Evolutionary conservation across 1,284 basidiomycete genomes (phyloP), one percentile per base, ranked within the genome.

Genomic region (Heterobasidion irregulare): DNA sequence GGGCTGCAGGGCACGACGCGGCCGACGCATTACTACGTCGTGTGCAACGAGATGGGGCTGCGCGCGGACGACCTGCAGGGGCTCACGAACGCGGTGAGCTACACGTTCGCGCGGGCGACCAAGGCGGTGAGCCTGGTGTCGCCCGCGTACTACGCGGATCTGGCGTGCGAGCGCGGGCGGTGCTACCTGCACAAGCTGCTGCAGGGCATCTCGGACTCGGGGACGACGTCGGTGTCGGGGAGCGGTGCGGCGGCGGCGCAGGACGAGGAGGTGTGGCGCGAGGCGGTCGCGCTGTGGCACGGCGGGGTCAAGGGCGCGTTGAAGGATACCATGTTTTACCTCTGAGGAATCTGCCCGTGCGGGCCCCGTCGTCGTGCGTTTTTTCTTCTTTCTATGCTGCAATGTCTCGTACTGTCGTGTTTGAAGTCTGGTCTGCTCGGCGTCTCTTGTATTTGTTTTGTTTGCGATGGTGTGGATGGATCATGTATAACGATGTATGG

Each of bases 101-200:
- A 88, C 67, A 78, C 86, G 75, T 91, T 86, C 63, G 82, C 82
- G 15, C 83, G 89, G 12, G 88, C 88, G 19, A 90, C 89, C 12
- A 89, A 89, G 67, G 87, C 86, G 0, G 87, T 91, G 53, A 86
- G 84, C 62, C 74, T 91, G 16, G 84, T 80, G n/a, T 83, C 86
- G 0, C 86, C 88, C 0, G 87, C 86, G 0, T 89, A 88, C 63
- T 89, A 88, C 64, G 84, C 85, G 8, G 75, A 90, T 64, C 70
- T 90, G 46, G 86, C 85, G 2, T 90, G 87, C 61, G 87, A 90
- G 66, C 76, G 88, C 2, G 88, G 88, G 1, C 72, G 89, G 18
- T 89, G 85, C 66, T 91, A 89, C 63, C 64, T 91, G 45, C 78
- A 85, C 66, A 75, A 78, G 54, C 70, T 89, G 16, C 69, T 90